phyloP scores from a whole-genome alignment of 2,329 filamentous ascomycete species.

The Trichoderma sp. region DNA sequence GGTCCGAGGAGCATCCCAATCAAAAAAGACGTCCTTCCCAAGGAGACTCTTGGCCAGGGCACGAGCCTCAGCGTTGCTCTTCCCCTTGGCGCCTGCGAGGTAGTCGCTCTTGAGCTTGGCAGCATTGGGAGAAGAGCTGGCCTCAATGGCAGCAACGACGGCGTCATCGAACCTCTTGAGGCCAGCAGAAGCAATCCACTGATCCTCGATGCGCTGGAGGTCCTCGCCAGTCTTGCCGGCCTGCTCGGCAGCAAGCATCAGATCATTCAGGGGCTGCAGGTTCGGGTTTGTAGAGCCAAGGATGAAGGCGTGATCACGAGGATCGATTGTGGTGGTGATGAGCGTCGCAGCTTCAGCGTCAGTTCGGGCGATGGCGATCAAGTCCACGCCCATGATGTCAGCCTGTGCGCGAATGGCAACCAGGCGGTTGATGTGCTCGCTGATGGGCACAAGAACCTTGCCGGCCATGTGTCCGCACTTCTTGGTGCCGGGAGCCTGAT shows the following conservation, averaged over 20 bases:
- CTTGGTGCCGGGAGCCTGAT: conserved; percentile 97
- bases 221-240: conserved; percentile 77
- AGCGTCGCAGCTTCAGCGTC: conserved; percentile 97
- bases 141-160: conserved; percentile 78
- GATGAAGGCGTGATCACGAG: conserved; percentile 93
- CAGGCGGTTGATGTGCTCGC: conserved; percentile 96
- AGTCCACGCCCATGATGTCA: conserved; percentile 94
- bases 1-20: conserved; percentile 93
- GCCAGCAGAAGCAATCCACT: conserved; percentile 76
- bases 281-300: conserved; percentile 83
- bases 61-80: conserved; percentile 80
- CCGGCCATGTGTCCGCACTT: conserved; percentile 99
- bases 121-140: conserved; percentile 60
- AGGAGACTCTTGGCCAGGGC: conserved; percentile 76
- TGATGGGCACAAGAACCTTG: conserved; percentile 94
- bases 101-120: conserved; percentile 77
- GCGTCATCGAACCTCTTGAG: conserved; percentile 91
- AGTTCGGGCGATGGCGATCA: conserved; percentile 88
- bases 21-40: conserved; percentile 82
- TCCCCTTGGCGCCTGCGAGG: conserved; percentile 69
- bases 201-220: conserved; percentile 89
- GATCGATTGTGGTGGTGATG: conserved; percentile 94
- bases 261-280: conserved; percentile 81
- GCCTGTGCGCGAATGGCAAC: conserved; percentile 96
- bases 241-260: conserved; percentile 84